Conservation (phyloP, 805 yeast species). For the Candida stauntonica region DNA sequence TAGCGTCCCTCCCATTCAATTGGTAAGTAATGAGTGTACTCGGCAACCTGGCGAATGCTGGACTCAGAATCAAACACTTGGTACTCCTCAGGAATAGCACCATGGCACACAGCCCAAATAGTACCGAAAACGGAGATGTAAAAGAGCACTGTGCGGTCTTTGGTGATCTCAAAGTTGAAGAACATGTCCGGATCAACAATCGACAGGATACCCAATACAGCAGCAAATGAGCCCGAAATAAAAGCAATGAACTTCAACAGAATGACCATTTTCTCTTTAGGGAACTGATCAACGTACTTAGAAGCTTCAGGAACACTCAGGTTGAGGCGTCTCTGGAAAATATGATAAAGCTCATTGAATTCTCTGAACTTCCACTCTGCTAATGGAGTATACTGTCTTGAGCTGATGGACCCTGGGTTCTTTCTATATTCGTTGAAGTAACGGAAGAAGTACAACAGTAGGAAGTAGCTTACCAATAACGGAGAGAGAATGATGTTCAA, state of each 20-base stretch:
- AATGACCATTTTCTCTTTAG: slow-evolving; percentile 64
- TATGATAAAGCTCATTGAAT: slow-evolving; percentile 86
- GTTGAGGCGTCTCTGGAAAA: slow-evolving; percentile 74
- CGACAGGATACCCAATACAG: slow-evolving; percentile 75
- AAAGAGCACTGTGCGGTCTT: slow-evolving; percentile 76
- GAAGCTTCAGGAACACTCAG: slow-evolving; percentile 77
- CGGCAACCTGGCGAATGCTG: slow-evolving; percentile 72
- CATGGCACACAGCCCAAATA: slow-evolving; percentile 76
- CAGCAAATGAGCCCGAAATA: slow-evolving; percentile 83
- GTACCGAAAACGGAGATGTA: slow-evolving; percentile 89
- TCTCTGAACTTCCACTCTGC: slow-evolving; percentile 96
- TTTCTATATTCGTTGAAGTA: slow-evolving; percentile 91
- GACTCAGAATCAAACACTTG: slow-evolving; percentile 91
- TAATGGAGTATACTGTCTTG: slow-evolving; percentile 86
- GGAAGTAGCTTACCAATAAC: slow-evolving; percentile 76
- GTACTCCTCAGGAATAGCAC: slow-evolving; percentile 59
- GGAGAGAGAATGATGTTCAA: slow-evolving; percentile 83
- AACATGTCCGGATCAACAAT: slow-evolving; percentile 86
- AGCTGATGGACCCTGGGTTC: slow-evolving; percentile 77
- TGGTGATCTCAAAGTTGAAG: slow-evolving; percentile 81
- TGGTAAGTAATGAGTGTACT: slow-evolving; percentile 89
- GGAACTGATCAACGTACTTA: slow-evolving; percentile 85
- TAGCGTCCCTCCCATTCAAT: slow-evolving; percentile 78
- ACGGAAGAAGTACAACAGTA: slow-evolving; percentile 77
- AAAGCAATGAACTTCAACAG: slow-evolving; percentile 61